Base-by-base conservation (phyloP, 352 stramenopile species). In the Globisporangium solare region DNA sequence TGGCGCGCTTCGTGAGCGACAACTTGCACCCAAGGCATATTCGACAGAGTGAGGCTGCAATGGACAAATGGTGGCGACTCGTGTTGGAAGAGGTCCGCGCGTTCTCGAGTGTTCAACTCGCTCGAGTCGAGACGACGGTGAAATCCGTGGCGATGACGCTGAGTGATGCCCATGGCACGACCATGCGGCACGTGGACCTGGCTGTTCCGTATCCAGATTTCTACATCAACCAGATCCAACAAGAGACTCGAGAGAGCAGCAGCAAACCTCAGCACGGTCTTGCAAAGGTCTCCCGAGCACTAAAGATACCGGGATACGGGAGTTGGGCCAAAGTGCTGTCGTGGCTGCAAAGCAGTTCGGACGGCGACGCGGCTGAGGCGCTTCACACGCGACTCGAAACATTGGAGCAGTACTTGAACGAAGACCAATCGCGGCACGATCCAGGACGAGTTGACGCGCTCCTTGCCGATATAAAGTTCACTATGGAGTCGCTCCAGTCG, bases 191-290 rank as follows among this genome's bases (percentile, higher is more conserved):
- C 22, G 42, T 54, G 6, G 24, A 51, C 11, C 42, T 62, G 15
- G 49, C 52, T 6, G 40, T 73, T 24, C 62, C 72, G 1, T 70
- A 73, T 27, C 53, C 72, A 6, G 60, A 74, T 8, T 66, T 82
- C 13, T 71, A 73, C 42, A 75, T 77, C 60, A 68, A 71, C 40
- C 67, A 71, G 49, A 51, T 79, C 2, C 60, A 54, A 2, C 60
- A 61, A 6, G 46, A 60, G 13, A 14, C 1, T 2, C 11, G 13
- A 10, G 20, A 37, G 15, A 39, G 21, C 6, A 42, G 40, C 6
- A 47, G 15, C 14, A 11, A 47, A 27, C 15, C 8, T 31, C 27
- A n/a, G 41, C 35, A 70, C 37, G 61, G 54, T 6, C 58, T 71
- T 42, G 27, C 40, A 7, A 52, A 64, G 10, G 40, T 79, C 8